Evolutionary conservation across 345 rosid genomes (phyloP).

Genomic region (Crucihimalaya himalaica): DNA sequence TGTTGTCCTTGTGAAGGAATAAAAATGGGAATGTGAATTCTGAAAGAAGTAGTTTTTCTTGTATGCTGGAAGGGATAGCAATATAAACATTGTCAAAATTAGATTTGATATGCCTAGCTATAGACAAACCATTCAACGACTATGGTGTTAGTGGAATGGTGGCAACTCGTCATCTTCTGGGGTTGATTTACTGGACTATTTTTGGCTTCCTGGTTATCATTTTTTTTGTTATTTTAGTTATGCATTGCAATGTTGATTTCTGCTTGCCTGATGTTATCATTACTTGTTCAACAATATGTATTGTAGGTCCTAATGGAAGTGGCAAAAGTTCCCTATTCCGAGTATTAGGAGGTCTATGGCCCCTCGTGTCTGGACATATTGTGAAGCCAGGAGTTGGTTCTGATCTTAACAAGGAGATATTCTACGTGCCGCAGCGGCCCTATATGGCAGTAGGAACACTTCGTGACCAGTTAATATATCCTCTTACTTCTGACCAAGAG

Average conservation of each 20-base stretch:
- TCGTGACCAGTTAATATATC: constrained; percentile 96
- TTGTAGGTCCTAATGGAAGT: constrained; percentile 97
- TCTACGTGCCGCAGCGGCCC: constrained; percentile 97
- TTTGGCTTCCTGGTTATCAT: neutral
- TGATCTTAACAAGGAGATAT: constrained; percentile 97
- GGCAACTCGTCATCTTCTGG: constrained; percentile 15
- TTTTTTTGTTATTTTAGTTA: neutral
- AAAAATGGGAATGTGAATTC: constrained; percentile 8
- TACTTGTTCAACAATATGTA: constrained; percentile 29
- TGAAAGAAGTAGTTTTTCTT: constrained; percentile 8
- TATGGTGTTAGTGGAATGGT: neutral
- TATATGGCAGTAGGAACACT: constrained; percentile 99
- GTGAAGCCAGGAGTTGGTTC: constrained; percentile 98
- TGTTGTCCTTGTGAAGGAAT: constrained; percentile 1
- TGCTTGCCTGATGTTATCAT: neutral
- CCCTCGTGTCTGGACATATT: constrained; percentile 86
- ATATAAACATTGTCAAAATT: constrained; percentile 11
- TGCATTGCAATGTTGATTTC: neutral
- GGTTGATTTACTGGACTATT: constrained; percentile 10
- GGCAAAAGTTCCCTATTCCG: constrained; percentile 99
- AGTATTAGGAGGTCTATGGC: constrained; percentile 99
- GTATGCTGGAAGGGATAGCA: constrained; percentile 6
- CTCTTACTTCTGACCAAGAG: constrained; percentile 80
- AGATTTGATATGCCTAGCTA: constrained; percentile 23
- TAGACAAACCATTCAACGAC: neutral